phyloP scores from a whole-genome alignment of 2,329 filamentous ascomycete species.

The Metarhizium robertsii region DNA sequence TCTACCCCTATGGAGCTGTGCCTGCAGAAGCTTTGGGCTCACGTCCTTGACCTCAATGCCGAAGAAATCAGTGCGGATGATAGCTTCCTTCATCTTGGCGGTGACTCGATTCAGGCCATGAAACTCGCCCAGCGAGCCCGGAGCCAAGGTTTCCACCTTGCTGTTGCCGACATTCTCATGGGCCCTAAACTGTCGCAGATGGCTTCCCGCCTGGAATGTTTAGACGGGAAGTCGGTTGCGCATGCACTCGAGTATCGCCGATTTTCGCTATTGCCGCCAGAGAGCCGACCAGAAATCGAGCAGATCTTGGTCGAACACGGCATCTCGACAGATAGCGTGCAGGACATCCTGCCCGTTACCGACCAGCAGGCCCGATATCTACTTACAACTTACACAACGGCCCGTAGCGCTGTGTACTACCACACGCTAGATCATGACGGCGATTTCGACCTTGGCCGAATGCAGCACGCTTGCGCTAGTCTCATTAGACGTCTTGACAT shows the following conservation, averaged over 20 bases:
- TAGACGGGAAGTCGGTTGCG: neutral
- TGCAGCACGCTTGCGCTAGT: neutral
- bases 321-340: neutral
- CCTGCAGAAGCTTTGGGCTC: slow-evolving; percentile 9
- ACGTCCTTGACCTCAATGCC: neutral
- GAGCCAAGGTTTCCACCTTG: neutral
- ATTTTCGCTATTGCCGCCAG: slow-evolving; percentile 2
- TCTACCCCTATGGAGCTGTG: slow-evolving; percentile 7
- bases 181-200: neutral
- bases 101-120: slow-evolving; percentile 9
- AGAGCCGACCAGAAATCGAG: neutral
- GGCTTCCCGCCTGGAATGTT: neutral
- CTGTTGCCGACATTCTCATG: slow-evolving; percentile 2
- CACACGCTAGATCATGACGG: slow-evolving; percentile 1
- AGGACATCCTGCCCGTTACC: slow-evolving; percentile 1
- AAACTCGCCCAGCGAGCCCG: neutral
- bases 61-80: slow-evolving; percentile 4
- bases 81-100: slow-evolving; percentile 8
- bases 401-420: slow-evolving; percentile 3
- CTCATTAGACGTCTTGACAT: slow-evolving; percentile 1
- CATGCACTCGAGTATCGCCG: neutral
- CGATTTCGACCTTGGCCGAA: neutral
- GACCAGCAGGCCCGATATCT: slow-evolving; percentile 3
- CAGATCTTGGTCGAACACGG: neutral
- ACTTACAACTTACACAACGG: slow-evolving; percentile 1